These are phyloP conservation scores for Croton setiger DNA, from an alignment of 441 rosid species.

Conservation along the genomic window DNA sequence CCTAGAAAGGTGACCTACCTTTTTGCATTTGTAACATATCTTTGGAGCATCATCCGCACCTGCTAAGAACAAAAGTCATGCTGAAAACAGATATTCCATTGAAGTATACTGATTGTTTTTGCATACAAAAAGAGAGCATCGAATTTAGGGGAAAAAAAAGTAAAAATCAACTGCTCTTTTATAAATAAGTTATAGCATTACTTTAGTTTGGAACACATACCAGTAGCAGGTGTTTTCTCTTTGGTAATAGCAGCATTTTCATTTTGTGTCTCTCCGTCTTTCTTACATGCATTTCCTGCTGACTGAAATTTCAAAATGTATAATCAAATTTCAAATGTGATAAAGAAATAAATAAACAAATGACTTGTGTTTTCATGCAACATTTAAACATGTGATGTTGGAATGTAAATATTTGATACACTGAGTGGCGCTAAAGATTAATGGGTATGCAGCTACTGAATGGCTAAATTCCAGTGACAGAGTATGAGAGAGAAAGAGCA, in stretches of 20 bases:
- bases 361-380: not conserved
- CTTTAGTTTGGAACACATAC: slow-evolving; percentile 32
- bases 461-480: too few relatives aligned
- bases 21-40: slow-evolving; percentile 89
- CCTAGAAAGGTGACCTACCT: slow-evolving; percentile 76
- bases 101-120: not conserved
- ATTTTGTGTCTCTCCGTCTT: slow-evolving; percentile 41
- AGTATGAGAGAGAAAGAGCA: too few relatives aligned
- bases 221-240: slow-evolving; percentile 39
- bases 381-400: not conserved
- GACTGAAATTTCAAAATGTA: slow-evolving; percentile 50
- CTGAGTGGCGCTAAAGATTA: not conserved
- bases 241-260: slow-evolving; percentile 28
- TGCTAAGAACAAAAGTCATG: slow-evolving; percentile 29
- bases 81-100: not conserved
- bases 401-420: not conserved
- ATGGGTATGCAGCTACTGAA: not conserved
- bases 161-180: not conserved
- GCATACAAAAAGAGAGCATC: slow-evolving; percentile 1
- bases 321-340: slow-evolving; percentile 10
- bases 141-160: not conserved
- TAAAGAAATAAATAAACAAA: not conserved
- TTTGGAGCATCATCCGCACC: slow-evolving; percentile 69
- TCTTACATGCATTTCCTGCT: slow-evolving; percentile 65
- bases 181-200: not conserved